These are phyloP conservation scores for Metschnikowia orientalis DNA, from an alignment of 805 yeast genomes.

Conservation along the genomic window DNA sequence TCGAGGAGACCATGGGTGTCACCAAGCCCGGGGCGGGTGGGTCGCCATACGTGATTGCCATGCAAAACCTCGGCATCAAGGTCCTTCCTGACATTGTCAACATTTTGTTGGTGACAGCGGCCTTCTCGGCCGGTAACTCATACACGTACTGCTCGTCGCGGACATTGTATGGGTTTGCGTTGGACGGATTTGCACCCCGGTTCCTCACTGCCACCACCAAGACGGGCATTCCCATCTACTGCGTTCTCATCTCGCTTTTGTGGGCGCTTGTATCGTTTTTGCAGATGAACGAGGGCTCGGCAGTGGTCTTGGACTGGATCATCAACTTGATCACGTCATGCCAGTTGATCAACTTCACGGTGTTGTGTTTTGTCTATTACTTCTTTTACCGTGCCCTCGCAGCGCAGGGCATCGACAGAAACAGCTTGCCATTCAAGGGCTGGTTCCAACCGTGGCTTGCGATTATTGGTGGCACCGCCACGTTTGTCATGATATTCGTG, in stretches of 20 bases:
- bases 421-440: constrained; percentile 16
- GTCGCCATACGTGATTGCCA: constrained; percentile 83
- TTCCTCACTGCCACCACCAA: constrained; percentile 52
- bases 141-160: constrained; percentile 76
- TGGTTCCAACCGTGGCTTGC: constrained; percentile 25
- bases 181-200: constrained; percentile 70
- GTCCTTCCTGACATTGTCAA: constrained; percentile 74
- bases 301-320: constrained; percentile 32
- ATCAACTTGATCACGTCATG: constrained; percentile 31
- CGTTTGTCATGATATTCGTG: constrained; percentile 17
- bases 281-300: constrained; percentile 41
- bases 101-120: constrained; percentile 71
- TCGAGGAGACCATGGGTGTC: constrained; percentile 52
- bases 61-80: constrained; percentile 56
- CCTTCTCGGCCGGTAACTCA: constrained; percentile 77
- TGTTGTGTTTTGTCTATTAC: constrained; percentile 22
- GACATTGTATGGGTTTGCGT: constrained; percentile 66
- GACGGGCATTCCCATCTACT: constrained; percentile 44
- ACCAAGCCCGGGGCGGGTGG: constrained; percentile 72
- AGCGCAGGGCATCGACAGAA: constrained; percentile 19
- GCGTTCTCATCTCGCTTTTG: constrained; percentile 37
- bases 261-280: constrained; percentile 65
- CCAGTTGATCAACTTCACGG: constrained; percentile 25
- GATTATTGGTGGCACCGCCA: constrained; percentile 18
- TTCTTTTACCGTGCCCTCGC: constrained; percentile 17